phyloP scores from a whole-genome alignment of 768 basidiomycete genomes.

The Mrakia gelida region DNA sequence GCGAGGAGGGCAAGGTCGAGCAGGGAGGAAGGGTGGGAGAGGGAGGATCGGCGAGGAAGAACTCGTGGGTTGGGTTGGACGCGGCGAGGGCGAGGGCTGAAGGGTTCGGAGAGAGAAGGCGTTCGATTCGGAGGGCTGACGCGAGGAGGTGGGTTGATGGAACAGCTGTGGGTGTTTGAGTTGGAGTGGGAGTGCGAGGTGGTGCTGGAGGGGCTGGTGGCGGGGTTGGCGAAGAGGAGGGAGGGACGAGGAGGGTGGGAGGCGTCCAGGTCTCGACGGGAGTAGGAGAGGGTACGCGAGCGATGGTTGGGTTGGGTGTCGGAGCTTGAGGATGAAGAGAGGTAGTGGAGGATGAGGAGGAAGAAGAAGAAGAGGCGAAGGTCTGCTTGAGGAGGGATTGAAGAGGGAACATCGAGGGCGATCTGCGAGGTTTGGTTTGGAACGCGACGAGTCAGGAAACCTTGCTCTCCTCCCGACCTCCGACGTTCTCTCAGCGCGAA shows the following conservation, averaged over 20 bases:
- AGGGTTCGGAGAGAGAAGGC: slow-evolving; percentile 1
- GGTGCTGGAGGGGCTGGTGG: not conserved
- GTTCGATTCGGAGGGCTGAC: slow-evolving; percentile 8
- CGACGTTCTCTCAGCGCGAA: not conserved
- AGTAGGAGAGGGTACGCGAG: not conserved
- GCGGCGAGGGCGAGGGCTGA: not conserved
- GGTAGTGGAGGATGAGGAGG: not conserved
- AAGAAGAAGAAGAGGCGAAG: not conserved
- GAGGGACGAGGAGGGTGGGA: not conserved
- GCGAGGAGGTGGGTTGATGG: not conserved
- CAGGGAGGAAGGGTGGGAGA: not conserved
- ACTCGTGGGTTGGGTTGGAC: not conserved
- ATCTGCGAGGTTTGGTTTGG: not conserved
- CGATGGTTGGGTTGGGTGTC: too few relatives aligned
- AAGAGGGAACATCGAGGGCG: not conserved
- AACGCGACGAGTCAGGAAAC: not conserved
- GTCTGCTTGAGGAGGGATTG: slow-evolving; percentile 15
- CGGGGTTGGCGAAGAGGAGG: not conserved
- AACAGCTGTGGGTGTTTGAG: not conserved
- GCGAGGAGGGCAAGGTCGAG: not conserved
- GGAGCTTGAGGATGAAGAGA: too few relatives aligned
- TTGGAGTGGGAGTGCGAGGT: not conserved
- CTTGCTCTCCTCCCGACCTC: too few relatives aligned
- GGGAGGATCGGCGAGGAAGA: slow-evolving; percentile 9
- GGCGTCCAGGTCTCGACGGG: not conserved